Conservation (phyloP, 2,329 filamentous ascomycete genomes). For the Sphaerulina populicola region DNA sequence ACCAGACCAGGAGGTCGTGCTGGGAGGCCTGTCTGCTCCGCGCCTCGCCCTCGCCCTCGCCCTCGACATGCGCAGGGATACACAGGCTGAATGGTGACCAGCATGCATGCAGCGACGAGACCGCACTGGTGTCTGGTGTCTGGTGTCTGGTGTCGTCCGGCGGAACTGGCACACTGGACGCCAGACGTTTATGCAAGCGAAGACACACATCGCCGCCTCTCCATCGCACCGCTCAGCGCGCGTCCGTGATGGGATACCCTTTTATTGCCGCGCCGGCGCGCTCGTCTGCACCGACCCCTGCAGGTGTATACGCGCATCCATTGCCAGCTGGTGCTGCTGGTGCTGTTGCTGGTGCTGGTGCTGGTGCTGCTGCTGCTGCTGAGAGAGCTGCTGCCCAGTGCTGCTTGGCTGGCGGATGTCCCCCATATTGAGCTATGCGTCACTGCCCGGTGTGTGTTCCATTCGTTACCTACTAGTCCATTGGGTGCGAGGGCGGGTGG, state of each 20-base stretch:
- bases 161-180: background rate
- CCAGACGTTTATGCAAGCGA: background rate
- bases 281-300: conserved; percentile 7
- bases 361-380: conserved; percentile 11
- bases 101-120: background rate
- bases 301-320: background rate
- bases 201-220: conserved; percentile 1
- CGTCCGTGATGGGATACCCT: conserved; percentile 7
- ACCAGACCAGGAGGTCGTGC: background rate
- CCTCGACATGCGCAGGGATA: conserved; percentile 2
- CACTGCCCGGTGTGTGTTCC: background rate
- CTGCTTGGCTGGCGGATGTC: background rate
- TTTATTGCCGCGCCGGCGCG: conserved; percentile 3
- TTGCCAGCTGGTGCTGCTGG: conserved; percentile 5
- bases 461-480: background rate
- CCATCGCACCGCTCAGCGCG: background rate
- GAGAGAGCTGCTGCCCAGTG: background rate
- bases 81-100: conserved; percentile 3
- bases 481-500: no score
- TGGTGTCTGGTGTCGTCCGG: conserved; percentile 1
- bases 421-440: background rate
- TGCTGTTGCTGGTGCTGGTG: background rate
- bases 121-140: background rate
- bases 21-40: background rate
- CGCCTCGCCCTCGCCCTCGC: background rate